Conservation (phyloP, 345 rosid species). For the Heritiera littoralis region DNA sequence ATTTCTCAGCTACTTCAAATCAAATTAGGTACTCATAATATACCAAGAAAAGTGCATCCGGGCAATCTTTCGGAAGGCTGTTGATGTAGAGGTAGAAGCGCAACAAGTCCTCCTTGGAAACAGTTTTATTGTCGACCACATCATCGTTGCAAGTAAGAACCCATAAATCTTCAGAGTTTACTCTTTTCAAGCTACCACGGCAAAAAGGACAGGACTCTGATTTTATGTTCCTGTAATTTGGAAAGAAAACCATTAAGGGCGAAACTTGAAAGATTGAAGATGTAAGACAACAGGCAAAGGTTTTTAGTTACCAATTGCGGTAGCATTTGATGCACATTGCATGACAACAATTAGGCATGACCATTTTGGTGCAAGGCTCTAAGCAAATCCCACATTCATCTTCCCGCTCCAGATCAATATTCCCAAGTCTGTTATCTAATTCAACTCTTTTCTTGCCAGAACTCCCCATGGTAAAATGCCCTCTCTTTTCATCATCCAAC, state of each 20-base stretch:
- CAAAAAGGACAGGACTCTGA: constrained; percentile 97
- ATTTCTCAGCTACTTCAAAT: constrained; percentile 28
- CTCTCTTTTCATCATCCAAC: constrained; percentile 35
- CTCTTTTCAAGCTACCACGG: constrained; percentile 92
- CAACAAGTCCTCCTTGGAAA: constrained; percentile 64
- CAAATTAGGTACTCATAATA: constrained; percentile 83
- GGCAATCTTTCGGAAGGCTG: constrained; percentile 79
- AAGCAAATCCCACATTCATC: constrained; percentile 98
- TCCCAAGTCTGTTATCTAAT: constrained; percentile 43
- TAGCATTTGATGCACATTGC: constrained; percentile 98
- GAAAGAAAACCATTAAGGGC: constrained; percentile 7
- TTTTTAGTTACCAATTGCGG: constrained; percentile 67
- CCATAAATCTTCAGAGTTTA: constrained; percentile 94
- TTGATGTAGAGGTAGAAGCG: constrained; percentile 78
- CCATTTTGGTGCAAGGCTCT: constrained; percentile 94
- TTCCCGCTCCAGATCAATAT: constrained; percentile 75
- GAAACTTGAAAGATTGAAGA: not conserved
- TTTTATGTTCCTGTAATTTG: constrained; percentile 69
- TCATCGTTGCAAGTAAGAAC: constrained; percentile 84
- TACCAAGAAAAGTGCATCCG: constrained; percentile 76
- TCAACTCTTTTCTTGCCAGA: constrained; percentile 48
- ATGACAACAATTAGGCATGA: constrained; percentile 88
- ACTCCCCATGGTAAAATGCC: constrained; percentile 32
- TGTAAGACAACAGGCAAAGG: not conserved
- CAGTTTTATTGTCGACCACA: constrained; percentile 74